Conservation (phyloP, 805 yeast genomes). For the Hanseniaspora lindneri region DNA sequence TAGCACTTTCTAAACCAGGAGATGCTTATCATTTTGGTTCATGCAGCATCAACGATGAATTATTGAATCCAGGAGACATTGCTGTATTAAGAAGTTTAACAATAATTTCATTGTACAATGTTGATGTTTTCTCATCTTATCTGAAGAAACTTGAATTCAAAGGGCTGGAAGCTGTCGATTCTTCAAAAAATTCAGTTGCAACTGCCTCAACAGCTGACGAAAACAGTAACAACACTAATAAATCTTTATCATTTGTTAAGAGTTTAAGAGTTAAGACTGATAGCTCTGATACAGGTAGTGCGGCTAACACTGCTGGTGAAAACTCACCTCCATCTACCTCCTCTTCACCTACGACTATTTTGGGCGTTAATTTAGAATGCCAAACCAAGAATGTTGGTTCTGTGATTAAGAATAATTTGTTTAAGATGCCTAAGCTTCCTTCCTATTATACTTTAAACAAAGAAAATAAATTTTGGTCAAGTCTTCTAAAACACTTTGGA, state of each 20-base stretch:
- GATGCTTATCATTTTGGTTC: constrained; percentile 6
- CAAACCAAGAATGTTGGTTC: constrained; percentile 7
- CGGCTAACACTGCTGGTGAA: not conserved
- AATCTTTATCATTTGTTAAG: not conserved
- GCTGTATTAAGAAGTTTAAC: constrained; percentile 7
- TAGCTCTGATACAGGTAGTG: not conserved
- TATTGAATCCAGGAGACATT: constrained; percentile 8
- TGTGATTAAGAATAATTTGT: not conserved
- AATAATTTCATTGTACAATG: constrained; percentile 7
- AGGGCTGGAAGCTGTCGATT: not conserved
- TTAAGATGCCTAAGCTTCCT: constrained; percentile 10
- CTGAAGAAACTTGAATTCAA: constrained; percentile 7
- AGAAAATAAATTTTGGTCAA: constrained; percentile 14
- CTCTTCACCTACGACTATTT: not conserved
- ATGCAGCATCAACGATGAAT: not conserved
- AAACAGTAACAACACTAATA: too few relatives aligned
- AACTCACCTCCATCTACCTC: not conserved
- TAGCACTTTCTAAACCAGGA: not conserved
- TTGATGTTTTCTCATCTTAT: constrained; percentile 12
- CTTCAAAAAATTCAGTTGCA: too few relatives aligned
- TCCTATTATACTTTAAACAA: constrained; percentile 5
- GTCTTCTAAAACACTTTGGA: constrained; percentile 5
- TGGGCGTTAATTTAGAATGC: not conserved
- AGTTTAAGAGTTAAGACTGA: not conserved
- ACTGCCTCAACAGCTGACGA: too few relatives aligned